Base-by-base conservation (phyloP, 2,329 filamentous ascomycete genomes). In the Bipolaris oryzae region DNA sequence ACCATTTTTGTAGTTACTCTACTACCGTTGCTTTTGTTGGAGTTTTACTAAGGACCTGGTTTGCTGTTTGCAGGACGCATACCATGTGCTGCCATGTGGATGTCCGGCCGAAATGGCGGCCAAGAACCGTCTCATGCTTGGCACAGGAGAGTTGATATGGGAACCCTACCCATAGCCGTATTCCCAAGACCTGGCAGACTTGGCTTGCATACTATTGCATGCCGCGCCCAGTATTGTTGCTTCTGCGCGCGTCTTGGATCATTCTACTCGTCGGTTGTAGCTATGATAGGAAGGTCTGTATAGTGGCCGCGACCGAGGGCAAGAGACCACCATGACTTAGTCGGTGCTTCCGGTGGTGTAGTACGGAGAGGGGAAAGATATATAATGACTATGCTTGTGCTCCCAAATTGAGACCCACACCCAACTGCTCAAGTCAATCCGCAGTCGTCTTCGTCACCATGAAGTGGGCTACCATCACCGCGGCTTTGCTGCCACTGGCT, bases 211-310 rank as follows among this genome's bases (percentile, higher is more conserved):
- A 10, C 50, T 52, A 44, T 34, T 65, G 61, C 62, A 62, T 63
- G 50, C 51, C 41, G 56, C 52, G 35, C 39, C 45, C 53, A 58
- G 46, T 50, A 50, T 58, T 44, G 50, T 66, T 63, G 52, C 65
- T 63, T 68, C 57, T 42, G 60, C 57, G 64, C 55, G 55, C 33
- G 54, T 37, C 64, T 67, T 61, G 46, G 56, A 50, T 47, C 39
- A 13, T 47, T 46, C 78, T 76, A 50, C 79, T 78, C 60, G 41
- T 35, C 53, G 59, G 57, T 56, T 60, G 62, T 39, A 31, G 10
- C 71, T 72, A 46, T 50, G 68, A 72, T 73, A 73, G 71, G 71
- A 73, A 74, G 71, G 70, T 70, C 66, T 65, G n/a, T 50, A 42
- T 46, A 50, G n/a, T 34, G 33, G 42, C 51, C 53, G 55, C 52